Evolutionary conservation across 768 basidiomycete genomes (phyloP).

Genomic region (Fomitopsis pulvina): DNA sequence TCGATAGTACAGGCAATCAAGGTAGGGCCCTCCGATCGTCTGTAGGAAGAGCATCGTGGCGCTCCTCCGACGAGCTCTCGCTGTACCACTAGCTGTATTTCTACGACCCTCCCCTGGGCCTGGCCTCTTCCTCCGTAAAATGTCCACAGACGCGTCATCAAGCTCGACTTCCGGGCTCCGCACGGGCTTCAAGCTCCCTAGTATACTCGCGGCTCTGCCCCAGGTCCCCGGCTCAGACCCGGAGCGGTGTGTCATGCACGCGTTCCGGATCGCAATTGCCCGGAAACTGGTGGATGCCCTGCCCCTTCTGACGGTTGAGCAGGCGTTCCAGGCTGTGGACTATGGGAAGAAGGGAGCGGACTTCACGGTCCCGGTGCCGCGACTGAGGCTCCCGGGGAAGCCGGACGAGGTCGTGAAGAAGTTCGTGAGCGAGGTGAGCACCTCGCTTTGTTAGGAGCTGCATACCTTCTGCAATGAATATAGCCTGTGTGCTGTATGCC

Average conservation of each 20-base stretch:
- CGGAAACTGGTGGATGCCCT: conserved; percentile 60
- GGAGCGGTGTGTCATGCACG: conserved; percentile 59
- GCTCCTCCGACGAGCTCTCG: not conserved
- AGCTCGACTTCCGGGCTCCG: not conserved
- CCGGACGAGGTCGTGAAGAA: conserved; percentile 69
- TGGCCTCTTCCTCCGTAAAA: conserved; percentile 2
- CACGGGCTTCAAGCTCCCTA: conserved; percentile 13
- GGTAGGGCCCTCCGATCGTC: not conserved
- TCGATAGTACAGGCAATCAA: conserved; percentile 3
- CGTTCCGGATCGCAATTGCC: conserved; percentile 79
- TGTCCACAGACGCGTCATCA: conserved; percentile 2
- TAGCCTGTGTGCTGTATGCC: too few relatives aligned
- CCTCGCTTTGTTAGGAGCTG: too few relatives aligned
- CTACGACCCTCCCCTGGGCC: not conserved
- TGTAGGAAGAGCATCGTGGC: not conserved
- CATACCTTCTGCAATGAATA: too few relatives aligned
- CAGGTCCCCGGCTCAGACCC: conserved; percentile 49
- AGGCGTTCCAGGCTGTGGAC: conserved; percentile 81
- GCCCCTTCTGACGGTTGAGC: conserved; percentile 58
- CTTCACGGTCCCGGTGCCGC: conserved; percentile 86
- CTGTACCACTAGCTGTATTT: conserved; percentile 5
- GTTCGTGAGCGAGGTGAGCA: conserved; percentile 62
- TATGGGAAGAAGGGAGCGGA: conserved; percentile 93
- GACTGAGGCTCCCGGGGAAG: conserved; percentile 82
- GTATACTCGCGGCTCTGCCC: conserved; percentile 29